A percentile compares a stretch with the other conserved stretches of the same genome.
phyloP scores from a whole-genome alignment of 129 eudicot species.

The Artemisia annua region DNA sequence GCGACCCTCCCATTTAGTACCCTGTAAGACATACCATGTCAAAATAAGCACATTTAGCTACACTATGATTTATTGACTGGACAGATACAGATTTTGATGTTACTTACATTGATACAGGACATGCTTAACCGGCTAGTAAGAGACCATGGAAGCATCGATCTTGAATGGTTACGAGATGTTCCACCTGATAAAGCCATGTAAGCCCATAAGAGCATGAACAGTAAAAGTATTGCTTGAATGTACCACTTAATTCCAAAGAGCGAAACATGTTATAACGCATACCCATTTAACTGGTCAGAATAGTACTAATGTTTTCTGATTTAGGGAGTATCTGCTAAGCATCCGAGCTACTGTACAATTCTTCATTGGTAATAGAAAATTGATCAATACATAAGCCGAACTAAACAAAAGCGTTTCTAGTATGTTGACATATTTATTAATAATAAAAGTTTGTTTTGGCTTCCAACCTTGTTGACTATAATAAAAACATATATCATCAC shows the following conservation, averaged over 20 bases:
- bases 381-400: too few relatives aligned
- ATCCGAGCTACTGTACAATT: conserved; percentile 32
- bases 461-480: too few relatives aligned
- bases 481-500: too few relatives aligned
- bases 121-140: conserved; percentile 73
- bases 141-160: conserved; percentile 89
- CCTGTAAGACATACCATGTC: conserved; percentile 9
- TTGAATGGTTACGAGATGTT: conserved; percentile 97
- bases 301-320: conserved; percentile 25
- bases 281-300: background rate
- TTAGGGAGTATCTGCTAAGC: conserved; percentile 87
- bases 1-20: background rate
- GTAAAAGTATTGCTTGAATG: background rate
- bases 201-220: conserved; percentile 25
- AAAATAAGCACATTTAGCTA: background rate
- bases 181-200: conserved; percentile 99
- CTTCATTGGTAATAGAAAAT: too few relatives aligned
- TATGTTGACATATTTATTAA: too few relatives aligned
- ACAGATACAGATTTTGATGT: conserved; percentile 12
- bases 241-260: background rate
- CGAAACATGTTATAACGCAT: background rate
- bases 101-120: conserved; percentile 48
- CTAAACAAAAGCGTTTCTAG: too few relatives aligned
- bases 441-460: too few relatives aligned
- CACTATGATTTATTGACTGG: conserved; percentile 6